phyloP scores from a whole-genome alignment of 495 filamentous ascomycete genomes.

The Tuber calosporum region DNA sequence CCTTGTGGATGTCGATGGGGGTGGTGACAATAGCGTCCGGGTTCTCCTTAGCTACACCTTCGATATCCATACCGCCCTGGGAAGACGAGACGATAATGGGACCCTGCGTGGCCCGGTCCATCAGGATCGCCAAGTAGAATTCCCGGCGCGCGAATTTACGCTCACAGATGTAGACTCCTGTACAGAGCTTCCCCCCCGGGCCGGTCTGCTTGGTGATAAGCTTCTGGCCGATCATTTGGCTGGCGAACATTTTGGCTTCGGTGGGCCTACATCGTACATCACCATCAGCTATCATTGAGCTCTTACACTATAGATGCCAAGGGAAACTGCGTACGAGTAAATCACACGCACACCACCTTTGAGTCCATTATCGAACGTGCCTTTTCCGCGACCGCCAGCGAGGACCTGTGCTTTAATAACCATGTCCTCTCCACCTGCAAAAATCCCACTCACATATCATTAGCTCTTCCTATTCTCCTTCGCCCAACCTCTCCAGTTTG shows the following conservation, averaged over 20 bases:
- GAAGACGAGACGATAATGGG: conserved; percentile 96
- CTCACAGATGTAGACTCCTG: conserved; percentile 95
- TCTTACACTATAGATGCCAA: conserved; percentile 29
- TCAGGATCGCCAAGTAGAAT: conserved; percentile 96
- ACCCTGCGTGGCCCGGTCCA: conserved; percentile 86
- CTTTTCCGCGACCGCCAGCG: conserved; percentile 94
- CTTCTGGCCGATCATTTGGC: conserved; percentile 99
- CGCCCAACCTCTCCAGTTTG: neutral
- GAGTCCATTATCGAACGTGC: conserved; percentile 92
- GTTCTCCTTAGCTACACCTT: conserved; percentile 94
- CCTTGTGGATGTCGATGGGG: conserved; percentile 83
- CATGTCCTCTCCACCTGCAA: conserved; percentile 80
- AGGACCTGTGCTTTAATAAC: conserved; percentile 99
- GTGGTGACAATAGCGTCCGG: conserved; percentile 91
- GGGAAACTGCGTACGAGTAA: conserved; percentile 65
- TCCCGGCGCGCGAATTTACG: conserved; percentile 98
- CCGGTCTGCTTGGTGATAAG: conserved; percentile 99
- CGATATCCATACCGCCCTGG: conserved; percentile 98
- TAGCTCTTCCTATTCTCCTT: conserved; percentile 9
- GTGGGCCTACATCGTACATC: conserved; percentile 50
- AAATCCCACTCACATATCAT: conserved; percentile 3
- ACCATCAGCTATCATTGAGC: conserved; percentile 3
- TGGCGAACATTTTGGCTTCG: conserved; percentile 93
- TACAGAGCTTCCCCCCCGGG: conserved; percentile 81
- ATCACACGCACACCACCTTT: conserved; percentile 98